Evolutionary conservation across 495 filamentous ascomycete genomes (phyloP).

Genomic region (Penicillium fimorum): DNA sequence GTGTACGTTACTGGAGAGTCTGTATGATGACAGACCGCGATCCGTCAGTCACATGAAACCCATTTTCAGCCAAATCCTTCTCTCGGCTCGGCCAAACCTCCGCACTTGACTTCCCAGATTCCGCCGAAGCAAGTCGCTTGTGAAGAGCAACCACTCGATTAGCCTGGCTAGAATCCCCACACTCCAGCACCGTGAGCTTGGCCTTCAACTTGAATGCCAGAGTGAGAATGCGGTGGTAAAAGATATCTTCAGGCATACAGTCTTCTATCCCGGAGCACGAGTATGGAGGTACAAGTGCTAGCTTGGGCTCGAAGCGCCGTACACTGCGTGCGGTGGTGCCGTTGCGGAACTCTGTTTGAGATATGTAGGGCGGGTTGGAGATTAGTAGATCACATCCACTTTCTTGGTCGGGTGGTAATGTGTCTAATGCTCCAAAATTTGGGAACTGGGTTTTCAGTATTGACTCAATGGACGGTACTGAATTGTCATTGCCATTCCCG

Average conservation of each 20-base stretch:
- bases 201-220: constrained; percentile 22
- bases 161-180: constrained; percentile 38
- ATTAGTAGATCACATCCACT: constrained; percentile 66
- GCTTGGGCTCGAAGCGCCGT: constrained; percentile 71
- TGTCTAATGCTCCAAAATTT: neutral
- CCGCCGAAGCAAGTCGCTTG: constrained; percentile 4
- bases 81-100: constrained; percentile 24
- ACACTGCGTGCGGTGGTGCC: constrained; percentile 68
- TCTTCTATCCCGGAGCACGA: neutral
- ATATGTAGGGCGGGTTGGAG: constrained; percentile 92
- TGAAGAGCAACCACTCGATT: constrained; percentile 29
- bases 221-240: constrained; percentile 36
- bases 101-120: constrained; percentile 4
- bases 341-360: constrained; percentile 50
- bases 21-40: constrained; percentile 29
- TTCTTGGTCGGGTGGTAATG: neutral
- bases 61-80: constrained; percentile 18
- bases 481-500: constrained; percentile 10
- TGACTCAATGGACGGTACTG: constrained; percentile 13
- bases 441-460: neutral
- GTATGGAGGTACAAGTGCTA: constrained; percentile 69
- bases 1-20: neutral
- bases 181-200: constrained; percentile 39
- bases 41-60: constrained; percentile 24
- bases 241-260: constrained; percentile 35